Percentiles rank a stretch among this genome's conserved stretches.
These are phyloP conservation scores for Pneumocystis sp. DNA, from an alignment of 1,139 yeast species.

Conservation along the genomic window DNA sequence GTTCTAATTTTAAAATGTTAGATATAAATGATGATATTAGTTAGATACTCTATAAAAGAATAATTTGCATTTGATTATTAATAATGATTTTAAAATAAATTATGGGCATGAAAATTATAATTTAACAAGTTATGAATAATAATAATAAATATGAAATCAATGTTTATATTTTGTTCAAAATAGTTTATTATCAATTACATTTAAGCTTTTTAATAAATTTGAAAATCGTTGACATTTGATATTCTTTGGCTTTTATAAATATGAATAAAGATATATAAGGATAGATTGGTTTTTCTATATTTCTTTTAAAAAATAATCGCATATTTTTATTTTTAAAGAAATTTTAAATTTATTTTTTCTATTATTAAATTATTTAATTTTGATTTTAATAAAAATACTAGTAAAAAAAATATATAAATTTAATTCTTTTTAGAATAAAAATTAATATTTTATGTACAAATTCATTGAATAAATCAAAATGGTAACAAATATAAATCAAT, in stretches of 20 bases:
- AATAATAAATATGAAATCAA: neutral
- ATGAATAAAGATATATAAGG: neutral
- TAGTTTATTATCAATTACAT: neutral
- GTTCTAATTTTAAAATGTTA: neutral
- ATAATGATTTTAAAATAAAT: neutral
- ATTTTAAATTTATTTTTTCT: neutral
- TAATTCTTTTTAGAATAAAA: neutral
- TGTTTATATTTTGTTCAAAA: neutral
- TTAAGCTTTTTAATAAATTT: neutral
- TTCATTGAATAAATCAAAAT: neutral
- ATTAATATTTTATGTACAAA: neutral
- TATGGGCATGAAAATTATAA: neutral
- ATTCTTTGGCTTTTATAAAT: neutral
- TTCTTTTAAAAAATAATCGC: neutral
- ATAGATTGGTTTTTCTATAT: neutral
- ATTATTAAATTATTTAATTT: too few relatives aligned
- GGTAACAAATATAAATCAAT: neutral
- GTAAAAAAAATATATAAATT: too few relatives aligned
- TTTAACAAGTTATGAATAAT: neutral
- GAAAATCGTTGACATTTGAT: neutral
- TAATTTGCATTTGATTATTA: neutral
- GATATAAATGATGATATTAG: neutral
- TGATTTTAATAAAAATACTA: too few relatives aligned
- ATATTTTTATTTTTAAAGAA: neutral
- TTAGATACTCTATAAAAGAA: neutral